phyloP scores from a whole-genome alignment of 805 yeast genomes.

The Suhomyces kilbournensis region DNA sequence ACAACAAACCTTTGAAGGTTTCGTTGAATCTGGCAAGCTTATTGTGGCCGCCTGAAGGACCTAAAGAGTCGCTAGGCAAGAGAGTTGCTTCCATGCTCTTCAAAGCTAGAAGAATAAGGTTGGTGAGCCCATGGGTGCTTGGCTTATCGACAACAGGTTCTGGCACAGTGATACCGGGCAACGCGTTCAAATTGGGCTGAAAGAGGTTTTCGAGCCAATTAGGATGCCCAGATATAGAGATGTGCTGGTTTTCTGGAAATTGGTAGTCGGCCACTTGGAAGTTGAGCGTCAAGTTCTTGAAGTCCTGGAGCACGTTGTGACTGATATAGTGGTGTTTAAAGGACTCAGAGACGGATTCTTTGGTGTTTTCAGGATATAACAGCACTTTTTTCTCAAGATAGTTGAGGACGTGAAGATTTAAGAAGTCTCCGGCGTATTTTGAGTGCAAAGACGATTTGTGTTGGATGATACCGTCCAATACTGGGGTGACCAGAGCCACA shows the following conservation, averaged over 20 bases:
- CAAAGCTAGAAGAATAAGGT: conserved; percentile 33
- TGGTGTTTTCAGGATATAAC: conserved; percentile 15
- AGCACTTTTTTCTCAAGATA: conserved; percentile 34
- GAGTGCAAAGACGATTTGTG: conserved; percentile 63
- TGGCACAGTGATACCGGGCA: conserved; percentile 33
- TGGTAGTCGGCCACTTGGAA: conserved; percentile 44
- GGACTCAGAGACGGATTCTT: conserved; percentile 20
- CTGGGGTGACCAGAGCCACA: conserved; percentile 69
- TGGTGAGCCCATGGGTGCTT: conserved; percentile 47
- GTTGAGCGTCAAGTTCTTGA: conserved; percentile 23
- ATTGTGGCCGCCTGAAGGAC: conserved; percentile 28
- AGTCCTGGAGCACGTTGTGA: conserved; percentile 33
- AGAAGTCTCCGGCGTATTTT: conserved; percentile 81
- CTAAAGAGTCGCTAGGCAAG: conserved; percentile 22
- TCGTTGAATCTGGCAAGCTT: conserved; percentile 36
- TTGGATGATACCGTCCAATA: conserved; percentile 70
- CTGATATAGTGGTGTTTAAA: conserved; percentile 37
- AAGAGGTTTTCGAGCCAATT: conserved; percentile 65
- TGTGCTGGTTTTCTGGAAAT: conserved; percentile 53
- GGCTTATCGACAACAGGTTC: conserved; percentile 44
- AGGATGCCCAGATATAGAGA: conserved; percentile 46
- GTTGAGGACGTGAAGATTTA: conserved; percentile 60
- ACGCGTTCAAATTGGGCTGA: conserved; percentile 54
- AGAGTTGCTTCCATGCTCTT: conserved; percentile 35
- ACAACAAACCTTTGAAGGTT: conserved; percentile 33